phyloP scores from a whole-genome alignment of 352 stramenopile genomes.

The Phytophthora constricta region DNA sequence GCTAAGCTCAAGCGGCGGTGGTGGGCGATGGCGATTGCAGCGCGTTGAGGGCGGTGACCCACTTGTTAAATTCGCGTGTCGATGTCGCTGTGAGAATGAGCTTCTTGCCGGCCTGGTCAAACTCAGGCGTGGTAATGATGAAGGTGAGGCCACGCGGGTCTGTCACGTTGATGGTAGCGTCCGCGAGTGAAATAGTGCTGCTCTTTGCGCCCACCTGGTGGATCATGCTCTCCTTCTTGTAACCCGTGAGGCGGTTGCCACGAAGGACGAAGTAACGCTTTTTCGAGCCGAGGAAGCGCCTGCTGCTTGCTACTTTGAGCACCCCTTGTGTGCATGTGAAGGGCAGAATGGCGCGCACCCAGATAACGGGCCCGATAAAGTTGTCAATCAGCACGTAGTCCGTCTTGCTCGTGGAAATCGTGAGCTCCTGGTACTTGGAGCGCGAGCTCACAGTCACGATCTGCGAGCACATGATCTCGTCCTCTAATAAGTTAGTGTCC shows the following conservation, averaged over 20 bases:
- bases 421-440: slow-evolving; percentile 78
- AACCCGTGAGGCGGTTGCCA: slow-evolving; percentile 63
- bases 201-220: slow-evolving; percentile 78
- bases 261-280: slow-evolving; percentile 86
- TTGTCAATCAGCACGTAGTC: slow-evolving; percentile 88
- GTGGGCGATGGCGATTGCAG: slow-evolving; percentile 45
- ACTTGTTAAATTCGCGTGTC: slow-evolving; percentile 87
- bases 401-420: slow-evolving; percentile 72
- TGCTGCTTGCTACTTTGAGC: slow-evolving; percentile 82
- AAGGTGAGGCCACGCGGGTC: slow-evolving; percentile 76
- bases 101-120: slow-evolving; percentile 77
- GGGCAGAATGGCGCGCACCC: slow-evolving; percentile 84
- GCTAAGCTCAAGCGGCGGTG: slow-evolving; percentile 46
- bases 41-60: slow-evolving; percentile 68
- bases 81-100: slow-evolving; percentile 78
- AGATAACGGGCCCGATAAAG: slow-evolving; percentile 85
- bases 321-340: slow-evolving; percentile 87
- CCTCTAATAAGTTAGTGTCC: slow-evolving; percentile 88
- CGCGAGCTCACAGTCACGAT: slow-evolving; percentile 88
- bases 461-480: slow-evolving; percentile 89
- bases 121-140: slow-evolving; percentile 80
- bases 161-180: slow-evolving; percentile 71
- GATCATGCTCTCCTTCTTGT: slow-evolving; percentile 81
- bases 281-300: slow-evolving; percentile 84
- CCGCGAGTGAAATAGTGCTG: slow-evolving; percentile 66